Evolutionary conservation across 305 asterid genomes (phyloP), one percentile per base, ranked within the genome.

Genomic region (Rubia tinctorum): DNA sequence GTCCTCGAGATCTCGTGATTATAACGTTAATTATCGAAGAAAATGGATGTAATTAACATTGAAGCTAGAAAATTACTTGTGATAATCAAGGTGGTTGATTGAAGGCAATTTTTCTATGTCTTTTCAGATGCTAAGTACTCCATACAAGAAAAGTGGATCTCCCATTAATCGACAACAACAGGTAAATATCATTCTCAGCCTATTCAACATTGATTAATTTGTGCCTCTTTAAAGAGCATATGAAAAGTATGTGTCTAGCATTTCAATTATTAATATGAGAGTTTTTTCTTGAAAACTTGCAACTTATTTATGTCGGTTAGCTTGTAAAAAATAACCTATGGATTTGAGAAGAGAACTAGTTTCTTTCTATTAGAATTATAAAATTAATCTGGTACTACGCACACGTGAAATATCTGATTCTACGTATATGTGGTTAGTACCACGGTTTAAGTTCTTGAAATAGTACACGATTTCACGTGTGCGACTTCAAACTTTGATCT

Each of bases 81-180:
- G 66, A 11, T 55, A 12, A 66, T 53, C 60, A 40, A 42, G 55
- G 9, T 47, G 17, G n/a, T 30, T 68, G 34, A 58, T 30, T 4
- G 13, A 65, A 4, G 6, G 6, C 8, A n/a, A 43, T 18, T 49
- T 14, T 30, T 49, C 7, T 8, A 13, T 42, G 44, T 73, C 9
- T 8, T 75, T 75, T 61, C 80, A 84, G 88, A 77, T 79, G 43
- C 67, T 84, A 47, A 77, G 86, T 58, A 82, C 75, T 53, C 81
- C 83, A 71, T 82, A 73, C 65, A 4, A 75, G 78, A 79, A 80
- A 77, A 84, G 77, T 75, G 84, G 81, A 77, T 71, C 84, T 53
- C 51, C 80, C 37, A 11, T 42, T 71, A 82, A 80, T 60, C 80
- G 43, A 53, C 80, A 77, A 47, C 55, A 47, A 47, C 55, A 49